phyloP scores from a whole-genome alignment of 192 early-diverging fungal genomes.

The Umbelopsis ramanniana region DNA sequence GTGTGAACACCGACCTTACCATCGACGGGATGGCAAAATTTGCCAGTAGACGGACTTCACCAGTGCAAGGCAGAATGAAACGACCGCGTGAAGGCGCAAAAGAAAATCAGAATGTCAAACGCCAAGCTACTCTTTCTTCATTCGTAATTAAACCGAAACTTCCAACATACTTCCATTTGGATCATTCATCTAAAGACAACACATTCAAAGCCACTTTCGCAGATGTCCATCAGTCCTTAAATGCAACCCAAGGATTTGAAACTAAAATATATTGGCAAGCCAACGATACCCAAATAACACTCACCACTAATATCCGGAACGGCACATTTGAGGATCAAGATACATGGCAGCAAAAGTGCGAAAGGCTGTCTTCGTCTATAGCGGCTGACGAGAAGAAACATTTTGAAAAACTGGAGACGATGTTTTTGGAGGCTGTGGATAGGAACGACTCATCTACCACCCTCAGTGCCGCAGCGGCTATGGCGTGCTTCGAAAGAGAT shows the following conservation, averaged over 20 bases:
- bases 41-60: neutral
- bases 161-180: slow-evolving; percentile 4
- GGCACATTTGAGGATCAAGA: slow-evolving; percentile 15
- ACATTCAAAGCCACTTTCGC: neutral
- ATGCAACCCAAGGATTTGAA: neutral
- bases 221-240: neutral
- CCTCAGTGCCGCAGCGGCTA: neutral
- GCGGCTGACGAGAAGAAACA: neutral
- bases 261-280: neutral
- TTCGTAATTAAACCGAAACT: neutral
- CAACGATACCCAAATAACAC: neutral
- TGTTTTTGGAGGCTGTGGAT: neutral
- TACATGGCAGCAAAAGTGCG: slow-evolving; percentile 6
- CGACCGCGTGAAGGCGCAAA: slow-evolving; percentile 9
- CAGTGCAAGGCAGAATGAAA: neutral
- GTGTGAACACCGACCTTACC: too few relatives aligned
- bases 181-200: neutral
- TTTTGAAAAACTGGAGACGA: neutral
- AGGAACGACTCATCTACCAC: neutral
- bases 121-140: neutral
- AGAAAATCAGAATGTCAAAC: neutral
- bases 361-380: neutral
- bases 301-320: slow-evolving; percentile 3
- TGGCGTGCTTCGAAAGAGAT: slow-evolving; percentile 19
- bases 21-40: neutral